Evolutionary conservation across 176 grass and related monocot genomes (phyloP).

Genomic region (Echinochloa phyllopogon): DNA sequence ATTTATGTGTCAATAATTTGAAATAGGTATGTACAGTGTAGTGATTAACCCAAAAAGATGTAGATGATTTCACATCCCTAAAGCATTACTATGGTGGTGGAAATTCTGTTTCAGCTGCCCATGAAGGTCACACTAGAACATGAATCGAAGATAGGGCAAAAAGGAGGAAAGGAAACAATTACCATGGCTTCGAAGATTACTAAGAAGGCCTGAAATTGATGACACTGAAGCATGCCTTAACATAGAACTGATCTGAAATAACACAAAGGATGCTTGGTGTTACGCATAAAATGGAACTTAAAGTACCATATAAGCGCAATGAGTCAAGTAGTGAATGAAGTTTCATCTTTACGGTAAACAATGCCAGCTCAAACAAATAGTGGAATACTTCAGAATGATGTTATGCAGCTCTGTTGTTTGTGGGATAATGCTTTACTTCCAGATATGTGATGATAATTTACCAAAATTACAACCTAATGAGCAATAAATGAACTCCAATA

Average conservation of each 20-base stretch:
- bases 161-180: conserved; percentile 23
- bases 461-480: background rate
- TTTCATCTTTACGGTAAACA: conserved; percentile 14
- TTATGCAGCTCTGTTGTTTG: background rate
- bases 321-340: background rate
- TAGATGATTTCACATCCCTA: conserved; percentile 1
- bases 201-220: conserved; percentile 73
- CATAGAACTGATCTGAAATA: conserved; percentile 86
- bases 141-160: conserved; percentile 7
- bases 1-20: conserved; percentile 8
- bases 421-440: conserved; percentile 20
- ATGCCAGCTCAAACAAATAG: conserved; percentile 18
- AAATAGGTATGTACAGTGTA: conserved; percentile 6
- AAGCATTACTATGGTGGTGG: background rate
- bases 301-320: conserved; percentile 6
- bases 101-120: background rate
- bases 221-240: conserved; percentile 72
- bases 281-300: conserved; percentile 25
- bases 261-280: conserved; percentile 28
- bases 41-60: background rate
- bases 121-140: conserved; percentile 1
- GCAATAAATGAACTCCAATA: background rate
- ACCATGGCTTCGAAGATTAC: conserved; percentile 85
- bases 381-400: conserved; percentile 7
- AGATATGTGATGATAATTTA: background rate